These are phyloP conservation scores for Pneumocystis wakefieldiae DNA, from an alignment of 1,139 yeast species.

Conservation along the genomic window DNA sequence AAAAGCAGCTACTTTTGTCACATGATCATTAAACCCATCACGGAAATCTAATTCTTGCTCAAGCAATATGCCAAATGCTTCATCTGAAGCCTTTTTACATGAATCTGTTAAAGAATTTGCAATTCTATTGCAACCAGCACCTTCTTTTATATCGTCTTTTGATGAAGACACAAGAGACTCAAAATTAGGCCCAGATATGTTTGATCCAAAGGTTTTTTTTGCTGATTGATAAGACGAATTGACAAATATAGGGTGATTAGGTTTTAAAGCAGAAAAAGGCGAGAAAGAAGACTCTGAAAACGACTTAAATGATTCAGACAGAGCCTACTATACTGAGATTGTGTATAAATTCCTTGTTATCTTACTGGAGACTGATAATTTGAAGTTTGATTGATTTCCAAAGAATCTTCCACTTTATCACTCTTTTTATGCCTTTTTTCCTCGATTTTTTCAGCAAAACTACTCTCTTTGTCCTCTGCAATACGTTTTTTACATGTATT, in stretches of 20 bases:
- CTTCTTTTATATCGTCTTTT: neutral
- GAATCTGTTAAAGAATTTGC: neutral
- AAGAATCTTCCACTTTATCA: neutral
- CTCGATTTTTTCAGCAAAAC: neutral
- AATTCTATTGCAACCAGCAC: neutral
- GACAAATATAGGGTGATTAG: neutral
- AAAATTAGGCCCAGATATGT: neutral
- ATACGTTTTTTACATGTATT: neutral
- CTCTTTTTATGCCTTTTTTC: neutral
- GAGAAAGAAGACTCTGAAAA: neutral
- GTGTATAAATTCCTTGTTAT: neutral
- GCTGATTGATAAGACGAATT: neutral
- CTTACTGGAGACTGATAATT: neutral
- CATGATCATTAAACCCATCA: slow-evolving; percentile 1
- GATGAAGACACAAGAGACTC: neutral
- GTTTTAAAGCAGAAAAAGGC: neutral
- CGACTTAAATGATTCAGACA: neutral
- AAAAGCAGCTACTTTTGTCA: slow-evolving; percentile 19
- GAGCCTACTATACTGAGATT: neutral
- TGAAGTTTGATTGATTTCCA: neutral
- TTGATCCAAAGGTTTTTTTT: neutral
- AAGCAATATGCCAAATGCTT: neutral
- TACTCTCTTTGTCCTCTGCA: neutral
- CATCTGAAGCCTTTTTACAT: neutral
- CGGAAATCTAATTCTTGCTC: neutral